Percentiles rank a stretch among this genome's conserved stretches.
Conservation (phyloP, 2,329 filamentous ascomycete species). For the Lachnellula occidentalis region DNA sequence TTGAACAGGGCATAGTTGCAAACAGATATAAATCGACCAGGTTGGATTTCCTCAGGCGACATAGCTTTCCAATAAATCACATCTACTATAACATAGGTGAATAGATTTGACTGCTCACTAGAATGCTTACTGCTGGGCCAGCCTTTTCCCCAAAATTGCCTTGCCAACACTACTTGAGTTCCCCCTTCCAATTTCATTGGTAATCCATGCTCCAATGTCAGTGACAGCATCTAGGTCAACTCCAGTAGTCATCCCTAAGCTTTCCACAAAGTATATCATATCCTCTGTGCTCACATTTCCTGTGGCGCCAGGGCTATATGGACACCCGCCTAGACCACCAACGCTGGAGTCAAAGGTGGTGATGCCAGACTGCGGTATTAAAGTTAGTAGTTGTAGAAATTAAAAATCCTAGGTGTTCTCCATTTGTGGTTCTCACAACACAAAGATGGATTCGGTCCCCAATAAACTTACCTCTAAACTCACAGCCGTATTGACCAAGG, state of each 20-base stretch:
- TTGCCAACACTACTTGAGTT: conserved; percentile 65
- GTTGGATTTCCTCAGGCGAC: too few species aligned
- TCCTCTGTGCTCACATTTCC: conserved; percentile 85
- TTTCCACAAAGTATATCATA: conserved; percentile 72
- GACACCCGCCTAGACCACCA: conserved; percentile 76
- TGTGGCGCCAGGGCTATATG: conserved; percentile 78
- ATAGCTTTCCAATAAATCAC: too few species aligned
- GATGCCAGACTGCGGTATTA: conserved; percentile 44
- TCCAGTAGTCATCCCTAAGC: conserved; percentile 68
- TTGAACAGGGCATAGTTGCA: too few species aligned
- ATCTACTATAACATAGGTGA: too few species aligned
- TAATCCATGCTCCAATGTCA: conserved; percentile 69
- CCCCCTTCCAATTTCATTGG: conserved; percentile 52
- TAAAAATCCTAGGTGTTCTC: too few species aligned
- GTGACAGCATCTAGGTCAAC: conserved; percentile 62
- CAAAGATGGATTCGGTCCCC: too few species aligned
- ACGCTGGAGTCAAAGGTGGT: conserved; percentile 76
- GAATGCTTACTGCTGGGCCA: background rate
- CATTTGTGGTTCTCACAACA: too few species aligned
- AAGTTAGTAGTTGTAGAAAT: too few species aligned
- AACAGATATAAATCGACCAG: too few species aligned
- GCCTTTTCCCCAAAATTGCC: conserved; percentile 49
- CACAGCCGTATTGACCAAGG: conserved; percentile 74
- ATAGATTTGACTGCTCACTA: background rate
- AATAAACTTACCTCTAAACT: conserved; percentile 55